A percentile compares a stretch with the other conserved stretches of the same genome.
These are phyloP conservation scores for Ploettnerulaceae sp. DNA, from an alignment of 2,329 filamentous ascomycete genomes.

Conservation along the genomic window DNA sequence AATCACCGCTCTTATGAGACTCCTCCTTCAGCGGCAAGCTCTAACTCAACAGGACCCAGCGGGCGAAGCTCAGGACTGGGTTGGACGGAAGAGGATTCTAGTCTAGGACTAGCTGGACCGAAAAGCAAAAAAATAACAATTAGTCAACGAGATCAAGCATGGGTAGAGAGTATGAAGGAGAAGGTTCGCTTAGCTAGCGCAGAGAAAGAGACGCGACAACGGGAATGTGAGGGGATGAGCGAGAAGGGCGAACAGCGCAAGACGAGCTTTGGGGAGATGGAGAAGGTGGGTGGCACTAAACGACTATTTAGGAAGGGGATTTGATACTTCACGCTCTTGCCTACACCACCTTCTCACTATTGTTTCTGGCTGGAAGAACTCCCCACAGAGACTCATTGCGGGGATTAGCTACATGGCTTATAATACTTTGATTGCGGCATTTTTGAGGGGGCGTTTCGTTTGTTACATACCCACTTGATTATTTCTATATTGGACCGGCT, in stretches of 20 bases:
- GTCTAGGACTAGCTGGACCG: slow-evolving; percentile 66
- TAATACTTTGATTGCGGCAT: no score
- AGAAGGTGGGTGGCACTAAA: slow-evolving; percentile 68
- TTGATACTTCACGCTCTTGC: no score
- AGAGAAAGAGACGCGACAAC: slow-evolving; percentile 42
- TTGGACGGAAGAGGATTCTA: slow-evolving; percentile 54
- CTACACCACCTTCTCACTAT: no score
- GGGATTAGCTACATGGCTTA: no score
- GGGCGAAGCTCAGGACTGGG: slow-evolving; percentile 42
- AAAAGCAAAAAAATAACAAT: slow-evolving; percentile 59
- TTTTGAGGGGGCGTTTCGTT: no score
- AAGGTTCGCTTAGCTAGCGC: slow-evolving; percentile 68
- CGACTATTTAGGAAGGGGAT: slow-evolving; percentile 51
- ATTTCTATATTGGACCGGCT: no score
- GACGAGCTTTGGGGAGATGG: slow-evolving; percentile 59
- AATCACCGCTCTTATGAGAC: not conserved
- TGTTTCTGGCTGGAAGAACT: no score
- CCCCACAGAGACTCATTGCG: no score
- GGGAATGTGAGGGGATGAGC: slow-evolving; percentile 8
- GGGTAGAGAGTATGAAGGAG: slow-evolving; percentile 80
- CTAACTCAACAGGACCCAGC: slow-evolving; percentile 3
- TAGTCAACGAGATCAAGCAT: slow-evolving; percentile 68
- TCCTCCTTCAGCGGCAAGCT: not conserved
- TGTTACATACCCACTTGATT: no score
- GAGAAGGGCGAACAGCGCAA: slow-evolving; percentile 47